Conservation (phyloP, 441 rosid genomes). For the Adansonia gregorii region DNA sequence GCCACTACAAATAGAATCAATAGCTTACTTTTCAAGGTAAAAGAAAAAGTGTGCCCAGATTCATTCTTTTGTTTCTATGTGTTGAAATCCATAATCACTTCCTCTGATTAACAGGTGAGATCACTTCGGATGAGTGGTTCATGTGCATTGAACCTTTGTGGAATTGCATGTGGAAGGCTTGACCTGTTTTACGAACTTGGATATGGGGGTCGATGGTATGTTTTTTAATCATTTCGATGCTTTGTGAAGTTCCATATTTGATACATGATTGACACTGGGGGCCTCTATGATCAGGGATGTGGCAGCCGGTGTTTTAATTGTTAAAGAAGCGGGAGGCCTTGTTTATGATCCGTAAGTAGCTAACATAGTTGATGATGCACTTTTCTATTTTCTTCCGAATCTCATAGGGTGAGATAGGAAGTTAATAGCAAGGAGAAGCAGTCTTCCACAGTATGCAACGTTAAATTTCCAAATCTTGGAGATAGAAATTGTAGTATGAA, state of each 20-base stretch:
- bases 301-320: slow-evolving; percentile 83
- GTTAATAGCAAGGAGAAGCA: background rate
- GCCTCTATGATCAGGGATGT: slow-evolving; percentile 71
- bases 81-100: slow-evolving; percentile 18
- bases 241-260: background rate
- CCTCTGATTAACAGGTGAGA: slow-evolving; percentile 65
- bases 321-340: slow-evolving; percentile 88
- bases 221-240: background rate
- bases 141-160: slow-evolving; percentile 91
- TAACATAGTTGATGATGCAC: background rate
- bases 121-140: slow-evolving; percentile 95
- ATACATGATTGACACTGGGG: background rate
- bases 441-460: too few relatives aligned
- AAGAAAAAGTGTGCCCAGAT: background rate
- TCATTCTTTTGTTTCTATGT: background rate
- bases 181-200: slow-evolving; percentile 86
- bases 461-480: background rate
- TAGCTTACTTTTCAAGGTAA: slow-evolving; percentile 78
- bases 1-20: slow-evolving; percentile 75
- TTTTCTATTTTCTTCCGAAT: slow-evolving; percentile 6
- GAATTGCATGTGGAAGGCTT: slow-evolving; percentile 82
- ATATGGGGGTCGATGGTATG: slow-evolving; percentile 94
- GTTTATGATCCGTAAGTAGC: slow-evolving; percentile 88
- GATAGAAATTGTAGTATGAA: background rate
- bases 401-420: background rate